Evolutionary conservation across 495 filamentous ascomycete genomes (phyloP), one percentile per base, ranked within the genome.

Genomic region (Hypoxylon cercidicola): DNA sequence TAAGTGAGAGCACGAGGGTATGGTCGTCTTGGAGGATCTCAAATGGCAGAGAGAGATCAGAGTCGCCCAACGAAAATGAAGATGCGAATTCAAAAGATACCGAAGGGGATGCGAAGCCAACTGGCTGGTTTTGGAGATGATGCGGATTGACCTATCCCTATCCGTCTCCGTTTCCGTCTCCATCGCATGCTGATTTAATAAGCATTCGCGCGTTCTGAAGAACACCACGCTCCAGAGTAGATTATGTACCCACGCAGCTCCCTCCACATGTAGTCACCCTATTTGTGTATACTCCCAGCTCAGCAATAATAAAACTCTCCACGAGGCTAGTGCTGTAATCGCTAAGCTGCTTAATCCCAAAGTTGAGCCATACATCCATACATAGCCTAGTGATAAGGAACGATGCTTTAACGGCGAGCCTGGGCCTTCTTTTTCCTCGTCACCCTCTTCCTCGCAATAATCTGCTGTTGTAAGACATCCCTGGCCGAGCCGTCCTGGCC

Each of bases 361-460:
- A 32, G 30, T 32, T 1, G 30, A 32, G 1, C 8, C 10, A 8
- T 32, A 32, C 30, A 32, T 12, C 37, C 37, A 16, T 16, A 16
- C 12, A 40, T 40, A 40, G 37, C 1, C 4, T 50, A 20, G 19
- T 34, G 35, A 9, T 19, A 40, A 35, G 10, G 39, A 3, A 3
- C 20, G 20, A 32, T 20, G 15, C n/a, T 23, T 62, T 47, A 69
- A 13, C 18, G 44, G 9, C 80, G 69, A 56, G 60, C 63, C 13
- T 66, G 61, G 13, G 74, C 77, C 74, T 83, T 83, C 77, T 83
- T 83, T 71, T 82, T 82, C 45, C 77, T 71, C 68, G 75, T 75
- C 74, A 77, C 72, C 66, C 80, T 64, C 71, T 81, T 83, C 66
- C 81, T 71, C 34, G 58, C 75, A 61, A 83, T 78, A 45, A 83